These are phyloP conservation scores for Medicago ruthenica DNA, from an alignment of 306 rosid genomes.

Conservation along the genomic window DNA sequence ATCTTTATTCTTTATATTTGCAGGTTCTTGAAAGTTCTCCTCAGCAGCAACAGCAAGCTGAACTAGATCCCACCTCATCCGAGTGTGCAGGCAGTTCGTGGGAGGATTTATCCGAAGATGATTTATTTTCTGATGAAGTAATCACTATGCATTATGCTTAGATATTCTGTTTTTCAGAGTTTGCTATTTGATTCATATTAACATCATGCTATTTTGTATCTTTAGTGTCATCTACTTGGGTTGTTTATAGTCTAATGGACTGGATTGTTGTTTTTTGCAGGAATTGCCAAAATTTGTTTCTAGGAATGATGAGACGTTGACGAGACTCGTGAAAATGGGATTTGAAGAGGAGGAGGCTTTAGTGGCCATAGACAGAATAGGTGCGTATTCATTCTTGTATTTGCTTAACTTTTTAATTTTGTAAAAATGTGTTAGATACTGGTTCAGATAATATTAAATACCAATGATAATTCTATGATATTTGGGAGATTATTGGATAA, in stretches of 20 bases:
- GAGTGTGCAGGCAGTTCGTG: slow-evolving; percentile 63
- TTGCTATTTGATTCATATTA: slow-evolving; percentile 25
- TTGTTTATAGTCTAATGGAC: slow-evolving; percentile 28
- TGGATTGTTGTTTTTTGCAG: slow-evolving; percentile 54
- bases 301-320: slow-evolving; percentile 45
- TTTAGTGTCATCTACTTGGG: slow-evolving; percentile 9
- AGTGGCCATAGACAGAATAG: slow-evolving; percentile 84
- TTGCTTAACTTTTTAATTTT: slow-evolving; percentile 25
- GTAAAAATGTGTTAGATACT: background rate
- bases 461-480: no score
- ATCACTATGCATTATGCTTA: slow-evolving; percentile 27
- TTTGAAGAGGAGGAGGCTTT: slow-evolving; percentile 67
- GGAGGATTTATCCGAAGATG: slow-evolving; percentile 67
- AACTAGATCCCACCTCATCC: slow-evolving; percentile 60
- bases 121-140: slow-evolving; percentile 73
- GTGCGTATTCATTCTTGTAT: slow-evolving; percentile 51
- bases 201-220: slow-evolving; percentile 28
- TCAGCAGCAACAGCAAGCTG: slow-evolving; percentile 54
- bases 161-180: slow-evolving; percentile 18
- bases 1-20: slow-evolving; percentile 10
- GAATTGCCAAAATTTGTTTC: slow-evolving; percentile 51
- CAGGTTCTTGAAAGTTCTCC: slow-evolving; percentile 69
- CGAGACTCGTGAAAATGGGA: slow-evolving; percentile 75
- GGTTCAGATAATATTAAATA: no score
- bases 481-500: no score